Evolutionary conservation across 352 stramenopile genomes (phyloP).

Genomic region (Globisporangium perplexum): DNA sequence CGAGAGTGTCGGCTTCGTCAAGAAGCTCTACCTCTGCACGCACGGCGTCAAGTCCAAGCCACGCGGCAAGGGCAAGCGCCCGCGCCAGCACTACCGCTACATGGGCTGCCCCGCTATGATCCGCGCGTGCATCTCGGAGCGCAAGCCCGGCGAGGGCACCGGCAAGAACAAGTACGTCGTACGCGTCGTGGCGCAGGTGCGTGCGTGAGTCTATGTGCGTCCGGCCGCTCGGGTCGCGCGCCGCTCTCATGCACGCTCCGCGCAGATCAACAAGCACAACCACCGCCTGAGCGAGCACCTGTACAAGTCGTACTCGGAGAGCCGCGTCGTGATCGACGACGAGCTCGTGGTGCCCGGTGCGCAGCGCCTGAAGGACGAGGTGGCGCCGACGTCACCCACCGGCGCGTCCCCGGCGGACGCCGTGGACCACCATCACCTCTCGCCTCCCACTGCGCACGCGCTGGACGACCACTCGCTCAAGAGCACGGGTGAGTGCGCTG

Average conservation of each 20-base stretch:
- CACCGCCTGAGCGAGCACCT: conserved; percentile 80
- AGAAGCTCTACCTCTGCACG: conserved; percentile 82
- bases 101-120: conserved; percentile 84
- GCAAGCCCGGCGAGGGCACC: conserved; percentile 47
- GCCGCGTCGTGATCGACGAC: conserved; percentile 81
- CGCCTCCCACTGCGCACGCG: conserved; percentile 17
- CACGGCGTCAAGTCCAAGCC: conserved; percentile 83
- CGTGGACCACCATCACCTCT: conserved; percentile 25
- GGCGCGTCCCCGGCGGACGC: conserved; percentile 9
- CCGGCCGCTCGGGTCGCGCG: no score
- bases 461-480: conserved; percentile 61
- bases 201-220: background rate
- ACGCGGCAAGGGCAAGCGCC: conserved; percentile 71
- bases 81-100: conserved; percentile 78
- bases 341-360: conserved; percentile 51
- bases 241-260: no score
- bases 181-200: conserved; percentile 72
- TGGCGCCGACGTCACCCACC: conserved; percentile 3
- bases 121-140: conserved; percentile 74
- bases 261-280: conserved; percentile 80
- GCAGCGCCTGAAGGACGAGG: conserved; percentile 54
- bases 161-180: conserved; percentile 77
- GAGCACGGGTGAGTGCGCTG: conserved; percentile 27
- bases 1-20: conserved; percentile 79
- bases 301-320: conserved; percentile 85